phyloP scores from a whole-genome alignment of 1,139 yeast species.

The Yamadazyma blattariae region DNA sequence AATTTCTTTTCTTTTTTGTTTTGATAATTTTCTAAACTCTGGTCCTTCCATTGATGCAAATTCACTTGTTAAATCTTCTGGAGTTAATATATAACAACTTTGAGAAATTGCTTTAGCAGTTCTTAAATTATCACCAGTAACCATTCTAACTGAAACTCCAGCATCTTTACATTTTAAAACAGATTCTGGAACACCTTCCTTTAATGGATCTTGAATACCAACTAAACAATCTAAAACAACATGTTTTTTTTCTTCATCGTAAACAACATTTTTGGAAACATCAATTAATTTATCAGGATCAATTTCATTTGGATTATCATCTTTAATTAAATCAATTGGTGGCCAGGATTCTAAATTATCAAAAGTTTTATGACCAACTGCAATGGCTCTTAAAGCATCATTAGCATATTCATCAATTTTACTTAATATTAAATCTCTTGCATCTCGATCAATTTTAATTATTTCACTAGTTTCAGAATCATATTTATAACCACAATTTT shows the following conservation, averaged over 20 bases:
- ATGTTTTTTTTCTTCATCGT: conserved; percentile 26
- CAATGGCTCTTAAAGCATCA: conserved; percentile 80
- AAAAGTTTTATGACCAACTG: conserved; percentile 76
- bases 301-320: conserved; percentile 36
- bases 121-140: conserved; percentile 88
- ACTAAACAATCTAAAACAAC: conserved; percentile 67
- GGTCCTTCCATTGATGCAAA: conserved; percentile 92
- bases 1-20: conserved; percentile 53
- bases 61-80: conserved; percentile 50
- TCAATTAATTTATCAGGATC: conserved; percentile 45
- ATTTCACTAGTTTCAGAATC: conserved; percentile 16
- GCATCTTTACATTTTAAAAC: conserved; percentile 83
- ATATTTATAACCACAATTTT: conserved; percentile 48
- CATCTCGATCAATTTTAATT: conserved; percentile 23
- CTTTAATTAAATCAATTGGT: conserved; percentile 41
- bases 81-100: conserved; percentile 74
- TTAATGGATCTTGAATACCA: conserved; percentile 93
- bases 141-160: conserved; percentile 95
- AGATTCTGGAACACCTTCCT: conserved; percentile 87
- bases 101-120: conserved; percentile 91
- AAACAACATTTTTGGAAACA: conserved; percentile 11
- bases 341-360: conserved; percentile 61
- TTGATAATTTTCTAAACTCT: conserved; percentile 63
- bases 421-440: conserved; percentile 33
- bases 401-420: conserved; percentile 67